Conservation (phyloP, 2,329 filamentous ascomycete genomes). For the Chaetomiaceae sp. region DNA sequence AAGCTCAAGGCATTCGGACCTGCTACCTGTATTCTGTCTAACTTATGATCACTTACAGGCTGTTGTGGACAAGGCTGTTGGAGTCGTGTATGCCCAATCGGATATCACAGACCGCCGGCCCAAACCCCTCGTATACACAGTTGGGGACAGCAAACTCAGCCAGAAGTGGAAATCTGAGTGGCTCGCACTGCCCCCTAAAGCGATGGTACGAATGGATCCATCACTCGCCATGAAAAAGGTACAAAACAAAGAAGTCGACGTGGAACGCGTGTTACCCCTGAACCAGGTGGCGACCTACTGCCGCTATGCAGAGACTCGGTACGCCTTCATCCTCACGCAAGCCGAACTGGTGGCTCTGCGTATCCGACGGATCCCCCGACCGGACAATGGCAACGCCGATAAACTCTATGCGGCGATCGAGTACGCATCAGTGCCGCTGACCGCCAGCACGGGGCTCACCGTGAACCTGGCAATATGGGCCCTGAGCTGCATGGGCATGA, state of each 20-base stretch:
- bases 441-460: too few relatives aligned
- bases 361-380: too few relatives aligned
- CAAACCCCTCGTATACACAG: neutral
- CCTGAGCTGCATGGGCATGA: too few relatives aligned
- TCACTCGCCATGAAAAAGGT: neutral
- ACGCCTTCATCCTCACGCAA: neutral
- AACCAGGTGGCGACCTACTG: neutral
- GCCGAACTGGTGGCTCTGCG: neutral
- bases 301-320: neutral
- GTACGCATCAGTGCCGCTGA: too few relatives aligned
- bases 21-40: too few relatives aligned
- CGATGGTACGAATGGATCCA: neutral
- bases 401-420: too few relatives aligned
- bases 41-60: too few relatives aligned
- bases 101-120: neutral
- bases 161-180: constrained; percentile 1
- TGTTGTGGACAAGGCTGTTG: too few relatives aligned
- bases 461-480: too few relatives aligned
- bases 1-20: too few relatives aligned
- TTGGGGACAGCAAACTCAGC: neutral
- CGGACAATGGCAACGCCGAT: too few relatives aligned
- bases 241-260: neutral
- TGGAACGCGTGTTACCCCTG: neutral
- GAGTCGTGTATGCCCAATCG: too few relatives aligned
- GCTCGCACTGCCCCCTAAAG: neutral